A percentile compares a stretch with the other conserved stretches of the same genome.
Conservation (phyloP, 2,329 filamentous ascomycete species). For the Penicillium griseofulvum region DNA sequence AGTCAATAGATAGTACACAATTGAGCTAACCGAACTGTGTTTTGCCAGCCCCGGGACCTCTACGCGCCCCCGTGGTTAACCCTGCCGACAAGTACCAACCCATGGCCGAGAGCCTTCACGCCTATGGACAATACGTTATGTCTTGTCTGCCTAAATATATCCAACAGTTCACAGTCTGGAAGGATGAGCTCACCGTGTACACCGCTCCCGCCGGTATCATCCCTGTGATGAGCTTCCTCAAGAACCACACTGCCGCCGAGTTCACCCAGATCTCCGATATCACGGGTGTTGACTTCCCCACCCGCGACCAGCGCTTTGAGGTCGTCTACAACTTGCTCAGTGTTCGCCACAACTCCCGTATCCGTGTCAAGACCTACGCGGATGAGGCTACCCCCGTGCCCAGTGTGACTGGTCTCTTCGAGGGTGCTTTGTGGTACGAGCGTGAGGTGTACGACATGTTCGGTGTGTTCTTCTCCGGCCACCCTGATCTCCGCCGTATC, state of each 20-base stretch:
- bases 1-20: slow-evolving; percentile 2
- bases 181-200: slow-evolving; percentile 95
- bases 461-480: slow-evolving; percentile 92
- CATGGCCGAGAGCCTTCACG: slow-evolving; percentile 84
- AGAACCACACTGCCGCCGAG: slow-evolving; percentile 96
- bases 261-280: slow-evolving; percentile 92
- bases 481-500: slow-evolving; percentile 93
- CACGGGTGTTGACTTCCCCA: slow-evolving; percentile 93
- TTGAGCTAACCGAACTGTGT: slow-evolving; percentile 17
- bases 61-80: slow-evolving; percentile 80
- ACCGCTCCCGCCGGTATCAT: slow-evolving; percentile 84
- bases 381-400: slow-evolving; percentile 94
- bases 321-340: slow-evolving; percentile 96
- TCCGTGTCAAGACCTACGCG: slow-evolving; percentile 97
- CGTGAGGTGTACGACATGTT: slow-evolving; percentile 97
- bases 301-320: slow-evolving; percentile 92
- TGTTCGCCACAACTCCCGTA: slow-evolving; percentile 92
- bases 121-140: slow-evolving; percentile 95
- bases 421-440: slow-evolving; percentile 98
- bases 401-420: slow-evolving; percentile 79
- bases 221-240: slow-evolving; percentile 90
- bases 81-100: slow-evolving; percentile 88
- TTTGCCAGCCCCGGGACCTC: slow-evolving; percentile 52
- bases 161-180: slow-evolving; percentile 99
- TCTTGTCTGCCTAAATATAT: slow-evolving; percentile 96